Percentiles rank a stretch among this genome's conserved stretches.
Evolutionary conservation across 805 yeast genomes (phyloP).

Genomic region (Lipomyces yamanashiensis): DNA sequence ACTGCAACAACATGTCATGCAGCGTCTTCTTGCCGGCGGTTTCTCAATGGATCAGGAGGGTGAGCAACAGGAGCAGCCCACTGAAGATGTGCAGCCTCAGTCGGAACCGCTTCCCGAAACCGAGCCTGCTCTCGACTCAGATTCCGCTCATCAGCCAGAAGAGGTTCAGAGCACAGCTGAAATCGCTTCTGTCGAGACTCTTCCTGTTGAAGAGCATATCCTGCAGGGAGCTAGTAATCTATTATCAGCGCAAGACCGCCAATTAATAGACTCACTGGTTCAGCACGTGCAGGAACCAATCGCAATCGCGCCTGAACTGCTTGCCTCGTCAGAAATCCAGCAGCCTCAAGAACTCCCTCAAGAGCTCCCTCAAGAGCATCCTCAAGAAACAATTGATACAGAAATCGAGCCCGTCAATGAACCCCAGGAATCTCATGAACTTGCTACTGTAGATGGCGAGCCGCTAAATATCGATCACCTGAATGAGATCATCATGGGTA

Average conservation of each 20-base stretch:
- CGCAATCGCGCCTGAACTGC: too few relatives aligned
- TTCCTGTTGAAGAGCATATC: too few relatives aligned
- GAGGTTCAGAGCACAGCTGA: background rate
- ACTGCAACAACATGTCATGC: slow-evolving; percentile 22
- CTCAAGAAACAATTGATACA: background rate
- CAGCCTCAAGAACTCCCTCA: background rate
- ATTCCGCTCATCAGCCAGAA: background rate
- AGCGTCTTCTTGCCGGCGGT: slow-evolving; percentile 15
- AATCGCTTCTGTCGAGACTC: too few relatives aligned
- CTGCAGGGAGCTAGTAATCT: too few relatives aligned
- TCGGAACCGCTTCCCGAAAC: background rate
- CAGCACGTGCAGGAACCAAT: too few relatives aligned
- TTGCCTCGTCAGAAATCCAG: too few relatives aligned
- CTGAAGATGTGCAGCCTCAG: background rate
- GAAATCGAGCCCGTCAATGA: background rate
- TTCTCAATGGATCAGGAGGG: background rate
- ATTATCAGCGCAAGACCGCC: too few relatives aligned
- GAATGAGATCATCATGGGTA: slow-evolving; percentile 30
- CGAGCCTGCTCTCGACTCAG: background rate
- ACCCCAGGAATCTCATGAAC: background rate
- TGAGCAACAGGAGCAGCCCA: background rate
- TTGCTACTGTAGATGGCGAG: slow-evolving; percentile 11
- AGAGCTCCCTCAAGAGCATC: background rate
- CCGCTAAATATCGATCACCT: slow-evolving; percentile 17
- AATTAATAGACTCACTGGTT: too few relatives aligned